Evolutionary conservation across 2,329 filamentous ascomycete genomes (phyloP), one percentile per base, ranked within the genome.

Genomic region (Polytolypa hystricis): DNA sequence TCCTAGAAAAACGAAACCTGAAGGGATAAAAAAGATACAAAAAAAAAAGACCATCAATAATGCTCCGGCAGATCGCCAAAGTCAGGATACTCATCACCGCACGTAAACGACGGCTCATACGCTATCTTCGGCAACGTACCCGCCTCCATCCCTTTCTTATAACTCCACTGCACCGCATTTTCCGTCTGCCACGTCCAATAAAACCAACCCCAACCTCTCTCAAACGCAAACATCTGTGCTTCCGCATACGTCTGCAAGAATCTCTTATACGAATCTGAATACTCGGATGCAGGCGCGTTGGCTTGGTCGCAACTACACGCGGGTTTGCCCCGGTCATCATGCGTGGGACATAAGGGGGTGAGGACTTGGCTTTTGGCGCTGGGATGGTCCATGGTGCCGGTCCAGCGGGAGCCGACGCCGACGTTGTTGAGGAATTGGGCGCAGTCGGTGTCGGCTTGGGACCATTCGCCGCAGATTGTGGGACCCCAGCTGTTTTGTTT

Each of bases 111-210:
- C 21, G 77, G 70, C 15, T 75, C 63, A 54, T 81, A 85, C 1
- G 83, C 80, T 64, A 83, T 80, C 26, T 65, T 57, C 2, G 91
- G 91, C 62, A 98, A 59, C 32, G 89, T 84, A 0, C 84, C 84
- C 2, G 81, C 81, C 35, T 71, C 71, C 44, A 87, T 66, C 0
- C 85, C 87, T 45, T 77, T 69, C 60, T 87, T 55, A 32, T 62
- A 64, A 57, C 86, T 94, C 91, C 91, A 98, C 63, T 95, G 85
- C 41, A 78, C 69, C 33, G 82, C 79, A 46, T 63, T 70, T 66
- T 96, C 89, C 19, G 89, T 94, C 62, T 86, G 76, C 89, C 91
- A 93, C 21, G 87, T 96, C 91, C 91, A 98, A 64, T 98, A 98
- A 65, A 93, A 95, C 91, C 91, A 98, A 33, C 91, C 91, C 80